phyloP scores from a whole-genome alignment of 805 yeast genomes.

The Zygotorulaspora sp. region DNA sequence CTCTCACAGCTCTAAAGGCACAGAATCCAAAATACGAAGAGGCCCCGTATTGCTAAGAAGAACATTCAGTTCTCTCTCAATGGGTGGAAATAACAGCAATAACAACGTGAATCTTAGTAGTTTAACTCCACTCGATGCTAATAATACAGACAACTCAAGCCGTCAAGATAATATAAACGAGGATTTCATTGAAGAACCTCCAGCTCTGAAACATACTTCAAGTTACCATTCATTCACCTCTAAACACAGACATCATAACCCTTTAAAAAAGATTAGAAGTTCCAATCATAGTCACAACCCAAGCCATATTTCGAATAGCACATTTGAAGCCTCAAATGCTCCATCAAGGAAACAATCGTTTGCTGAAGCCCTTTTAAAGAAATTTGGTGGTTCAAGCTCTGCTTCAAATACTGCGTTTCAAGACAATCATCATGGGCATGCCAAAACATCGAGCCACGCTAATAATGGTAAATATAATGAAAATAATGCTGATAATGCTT shows the following conservation, averaged over 20 bases:
- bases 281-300: background rate
- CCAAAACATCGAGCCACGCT: background rate
- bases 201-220: background rate
- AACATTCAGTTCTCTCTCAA: slow-evolving; percentile 26
- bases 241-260: slow-evolving; percentile 1
- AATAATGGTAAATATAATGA: background rate
- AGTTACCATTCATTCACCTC: slow-evolving; percentile 2
- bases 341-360: slow-evolving; percentile 27
- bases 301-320: background rate
- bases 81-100: slow-evolving; percentile 9
- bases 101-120: background rate
- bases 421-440: slow-evolving; percentile 3
- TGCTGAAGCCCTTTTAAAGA: slow-evolving; percentile 25
- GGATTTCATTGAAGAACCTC: slow-evolving; percentile 1
- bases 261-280: background rate
- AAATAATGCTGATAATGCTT: background rate
- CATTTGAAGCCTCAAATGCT: background rate
- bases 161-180: slow-evolving; percentile 3
- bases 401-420: slow-evolving; percentile 2
- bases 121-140: background rate
- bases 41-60: slow-evolving; percentile 17
- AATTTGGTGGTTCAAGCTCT: slow-evolving; percentile 22
- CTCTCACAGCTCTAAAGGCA: background rate
- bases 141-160: slow-evolving; percentile 1
- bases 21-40: slow-evolving; percentile 13